Base-by-base conservation (phyloP, 202 grass and related monocot species). In the Setaria viridis region DNA sequence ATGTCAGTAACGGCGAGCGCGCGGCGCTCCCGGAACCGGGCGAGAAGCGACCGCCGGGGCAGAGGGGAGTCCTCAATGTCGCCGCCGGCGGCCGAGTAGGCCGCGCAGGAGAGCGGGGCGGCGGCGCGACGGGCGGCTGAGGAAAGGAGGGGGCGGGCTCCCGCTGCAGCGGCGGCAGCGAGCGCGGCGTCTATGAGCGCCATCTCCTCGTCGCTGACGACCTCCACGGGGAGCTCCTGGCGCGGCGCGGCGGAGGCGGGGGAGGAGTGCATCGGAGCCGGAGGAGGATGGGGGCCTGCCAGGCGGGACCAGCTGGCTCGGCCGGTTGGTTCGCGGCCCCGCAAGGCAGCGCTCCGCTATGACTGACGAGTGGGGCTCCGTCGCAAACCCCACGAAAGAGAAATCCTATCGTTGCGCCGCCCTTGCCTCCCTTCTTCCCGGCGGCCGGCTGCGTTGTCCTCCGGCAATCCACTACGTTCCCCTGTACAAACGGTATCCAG, bases 151-250 rank as follows among this genome's bases (percentile, higher is more conserved):
- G 88, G 85, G 2, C 82, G 91, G 13, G 85, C 72, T 19, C 71
- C 72, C 48, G 71, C 66, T 5, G 72, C 33, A 12, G 82, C 86
- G 21, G 82, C 86, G 33, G 87, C 85, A 74, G 95, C 89, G 59
- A 98, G 91, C 30, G 91, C 91, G 2, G 91, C 93, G 42, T 92
- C 93, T 4, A 98, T 81, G 17, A 94, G 78, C 15, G 96, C 92
- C 95, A 95, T 97, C 70, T 97, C 95, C 59, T 95, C 91, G 47
- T 97, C 95, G 83, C 95, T 97, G 67, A 95, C 88, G 74, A 93
- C 81, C 59, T 94, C 95, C 66, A 91, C 88, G 17, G 81, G 33
- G 80, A 95, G 47, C 32, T 89, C 72, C 48, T 19, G 66, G 57
- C 19, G 56, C 64, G 82, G 51, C 57, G 66, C 75, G 84, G 34